These are phyloP conservation scores for Cyberlindnera sargentensis DNA, from an alignment of 805 yeast species.

Conservation along the genomic window DNA sequence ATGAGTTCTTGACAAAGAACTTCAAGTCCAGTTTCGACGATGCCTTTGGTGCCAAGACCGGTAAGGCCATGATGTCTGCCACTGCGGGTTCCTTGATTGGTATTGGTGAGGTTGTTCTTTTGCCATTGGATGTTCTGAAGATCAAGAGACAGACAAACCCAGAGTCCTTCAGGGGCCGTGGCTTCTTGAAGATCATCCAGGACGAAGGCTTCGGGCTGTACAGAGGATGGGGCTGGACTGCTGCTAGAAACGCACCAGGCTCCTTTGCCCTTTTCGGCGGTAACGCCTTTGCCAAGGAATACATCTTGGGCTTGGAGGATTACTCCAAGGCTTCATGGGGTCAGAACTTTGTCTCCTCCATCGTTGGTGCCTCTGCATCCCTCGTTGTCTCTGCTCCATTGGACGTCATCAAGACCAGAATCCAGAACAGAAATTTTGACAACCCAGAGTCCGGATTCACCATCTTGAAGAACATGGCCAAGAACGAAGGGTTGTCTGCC, in stretches of 20 bases:
- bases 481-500: slow-evolving; percentile 82
- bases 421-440: slow-evolving; percentile 93
- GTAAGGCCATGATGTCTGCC: slow-evolving; percentile 95
- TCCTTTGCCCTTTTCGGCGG: slow-evolving; percentile 97
- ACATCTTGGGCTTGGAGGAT: slow-evolving; percentile 78
- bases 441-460: slow-evolving; percentile 92
- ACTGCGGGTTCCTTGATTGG: slow-evolving; percentile 97
- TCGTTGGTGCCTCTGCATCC: slow-evolving; percentile 95
- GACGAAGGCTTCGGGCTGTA: slow-evolving; percentile 94
- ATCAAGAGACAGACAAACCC: slow-evolving; percentile 99
- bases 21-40: slow-evolving; percentile 64
- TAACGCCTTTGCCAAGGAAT: slow-evolving; percentile 97
- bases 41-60: slow-evolving; percentile 85
- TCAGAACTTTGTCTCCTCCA: slow-evolving; percentile 91
- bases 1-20: slow-evolving; percentile 78
- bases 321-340: slow-evolving; percentile 89
- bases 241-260: slow-evolving; percentile 99
- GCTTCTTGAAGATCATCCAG: slow-evolving; percentile 72
- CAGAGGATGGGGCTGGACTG: slow-evolving; percentile 99
- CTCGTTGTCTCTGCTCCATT: slow-evolving; percentile 95
- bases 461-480: slow-evolving; percentile 86
- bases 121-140: slow-evolving; percentile 94
- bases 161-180: slow-evolving; percentile 98
- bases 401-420: slow-evolving; percentile 97
- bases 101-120: slow-evolving; percentile 91